These are phyloP conservation scores for Fremontodendron californicum DNA, from an alignment of 345 rosid species.

Conservation along the genomic window DNA sequence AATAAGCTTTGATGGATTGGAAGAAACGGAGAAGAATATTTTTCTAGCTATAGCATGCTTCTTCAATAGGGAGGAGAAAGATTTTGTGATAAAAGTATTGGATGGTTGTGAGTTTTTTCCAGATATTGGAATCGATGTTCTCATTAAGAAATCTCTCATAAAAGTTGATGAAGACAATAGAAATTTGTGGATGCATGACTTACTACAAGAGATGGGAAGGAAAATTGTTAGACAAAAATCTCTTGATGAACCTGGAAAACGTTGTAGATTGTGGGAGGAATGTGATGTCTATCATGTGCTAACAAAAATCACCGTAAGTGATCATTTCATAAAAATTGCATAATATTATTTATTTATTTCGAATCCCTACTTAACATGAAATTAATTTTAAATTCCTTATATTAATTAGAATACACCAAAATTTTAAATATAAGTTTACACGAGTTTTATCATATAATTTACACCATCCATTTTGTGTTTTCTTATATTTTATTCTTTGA, in stretches of 20 bases:
- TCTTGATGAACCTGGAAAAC: slow-evolving; percentile 12
- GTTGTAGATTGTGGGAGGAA: slow-evolving; percentile 27
- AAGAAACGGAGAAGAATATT: slow-evolving; percentile 32
- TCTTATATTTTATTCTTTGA: background rate
- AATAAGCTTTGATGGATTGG: slow-evolving; percentile 50
- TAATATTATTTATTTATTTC: background rate
- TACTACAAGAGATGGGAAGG: slow-evolving; percentile 66
- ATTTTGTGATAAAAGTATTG: no score
- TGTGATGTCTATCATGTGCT: slow-evolving; percentile 25
- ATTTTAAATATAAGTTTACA: no score
- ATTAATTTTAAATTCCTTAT: no score
- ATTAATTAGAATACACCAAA: no score
- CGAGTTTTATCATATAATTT: no score
- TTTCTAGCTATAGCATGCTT: slow-evolving; percentile 72
- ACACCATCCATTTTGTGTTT: background rate
- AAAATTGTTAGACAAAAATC: slow-evolving; percentile 29
- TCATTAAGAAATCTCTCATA: slow-evolving; percentile 46
- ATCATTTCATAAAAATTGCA: background rate
- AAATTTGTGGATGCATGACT: slow-evolving; percentile 65
- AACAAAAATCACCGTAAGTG: slow-evolving; percentile 19
- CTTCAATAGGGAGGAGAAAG: slow-evolving; percentile 37
- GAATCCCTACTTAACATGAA: no score
- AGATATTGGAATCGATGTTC: no score
- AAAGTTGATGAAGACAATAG: slow-evolving; percentile 20
- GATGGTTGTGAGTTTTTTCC: no score